Evolutionary conservation across 768 basidiomycete species (phyloP), one percentile per base, ranked within the genome.

Genomic region (Pleurotus sapidus): DNA sequence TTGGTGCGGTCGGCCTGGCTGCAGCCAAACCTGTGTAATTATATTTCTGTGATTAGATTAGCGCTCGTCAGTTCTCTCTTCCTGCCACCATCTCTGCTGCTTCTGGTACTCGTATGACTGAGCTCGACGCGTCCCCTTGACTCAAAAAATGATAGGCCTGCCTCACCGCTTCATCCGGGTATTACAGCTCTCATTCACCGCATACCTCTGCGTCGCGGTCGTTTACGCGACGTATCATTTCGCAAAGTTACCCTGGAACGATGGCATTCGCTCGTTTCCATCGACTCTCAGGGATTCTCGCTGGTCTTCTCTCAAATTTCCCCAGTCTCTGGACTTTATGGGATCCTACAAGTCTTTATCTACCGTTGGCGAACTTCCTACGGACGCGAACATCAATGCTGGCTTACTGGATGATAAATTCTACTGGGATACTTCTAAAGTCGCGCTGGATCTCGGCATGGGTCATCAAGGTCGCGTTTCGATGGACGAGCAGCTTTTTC

Each of bases 1-100:
- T 74, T 17, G 91, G 91, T 7, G 91, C 87, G 2, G 69, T 71
- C 42, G 83, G 83, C 6, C 70, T 92, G 45, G 82, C 81, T 4
- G 67, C 68, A 15, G 61, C 68, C 4, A n/a, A 24, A 34, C 49
- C n/a, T 34, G 34, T n/a, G 15, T 50, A 50, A 50, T 37, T 12
- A 12, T 9, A 11, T 49, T 12, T 34, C 11, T 34, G 30, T 11
- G 30, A 34, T 11, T 9, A 34, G 30, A 34, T 11, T 34, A 34
- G 30, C 30, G 9, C 30, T 34, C 30, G 30, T 20, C 30, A 34
- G 9, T 8, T 34, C 30, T 3, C 30, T 34, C 30, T 34, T 34
- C 30, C 30, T 34, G 11, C 30, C 30, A 34, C 30, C 11, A 34
- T 34, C 8, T 20, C 20, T 20, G 20, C 20, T 20, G 20, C 3